phyloP scores from a whole-genome alignment of 2,329 filamentous ascomycete genomes.

The Rhynchosporium agropyri region DNA sequence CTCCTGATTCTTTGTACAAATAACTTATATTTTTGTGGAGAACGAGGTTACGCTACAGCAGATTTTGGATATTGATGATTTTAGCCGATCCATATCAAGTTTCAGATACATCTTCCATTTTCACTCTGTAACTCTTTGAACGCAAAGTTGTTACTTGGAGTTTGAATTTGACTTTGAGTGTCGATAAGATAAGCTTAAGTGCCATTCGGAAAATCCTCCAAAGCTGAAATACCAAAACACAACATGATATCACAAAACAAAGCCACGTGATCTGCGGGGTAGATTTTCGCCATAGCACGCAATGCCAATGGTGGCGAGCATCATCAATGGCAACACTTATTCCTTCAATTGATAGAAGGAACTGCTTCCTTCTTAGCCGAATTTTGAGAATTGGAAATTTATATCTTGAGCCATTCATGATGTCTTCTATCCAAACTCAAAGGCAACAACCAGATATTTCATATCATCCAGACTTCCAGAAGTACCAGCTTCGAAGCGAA shows the following conservation, averaged over 20 bases:
- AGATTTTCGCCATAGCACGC: neutral
- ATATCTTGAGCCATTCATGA: neutral
- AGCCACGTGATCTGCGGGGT: slow-evolving; percentile 12
- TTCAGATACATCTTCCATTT: no score
- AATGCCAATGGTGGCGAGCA: neutral
- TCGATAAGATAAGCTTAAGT: no score
- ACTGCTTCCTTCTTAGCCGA: neutral
- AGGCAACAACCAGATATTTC: slow-evolving; percentile 61
- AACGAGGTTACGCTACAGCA: no score
- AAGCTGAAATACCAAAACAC: no score
- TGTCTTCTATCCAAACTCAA: slow-evolving; percentile 15
- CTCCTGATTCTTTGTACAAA: no score
- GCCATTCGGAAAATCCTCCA: no score
- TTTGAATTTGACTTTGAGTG: no score
- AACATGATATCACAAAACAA: neutral
- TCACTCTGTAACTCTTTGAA: no score
- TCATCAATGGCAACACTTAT: neutral
- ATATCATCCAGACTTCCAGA: slow-evolving; percentile 57
- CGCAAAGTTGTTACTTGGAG: no score
- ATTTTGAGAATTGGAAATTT: neutral
- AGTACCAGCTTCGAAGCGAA: slow-evolving; percentile 55
- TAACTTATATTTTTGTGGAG: no score
- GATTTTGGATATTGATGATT: no score
- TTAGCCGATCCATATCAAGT: no score
- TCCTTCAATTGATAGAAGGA: neutral